Conservation (phyloP, 2,329 filamentous ascomycete species). For the Ophiobolus disseminans region DNA sequence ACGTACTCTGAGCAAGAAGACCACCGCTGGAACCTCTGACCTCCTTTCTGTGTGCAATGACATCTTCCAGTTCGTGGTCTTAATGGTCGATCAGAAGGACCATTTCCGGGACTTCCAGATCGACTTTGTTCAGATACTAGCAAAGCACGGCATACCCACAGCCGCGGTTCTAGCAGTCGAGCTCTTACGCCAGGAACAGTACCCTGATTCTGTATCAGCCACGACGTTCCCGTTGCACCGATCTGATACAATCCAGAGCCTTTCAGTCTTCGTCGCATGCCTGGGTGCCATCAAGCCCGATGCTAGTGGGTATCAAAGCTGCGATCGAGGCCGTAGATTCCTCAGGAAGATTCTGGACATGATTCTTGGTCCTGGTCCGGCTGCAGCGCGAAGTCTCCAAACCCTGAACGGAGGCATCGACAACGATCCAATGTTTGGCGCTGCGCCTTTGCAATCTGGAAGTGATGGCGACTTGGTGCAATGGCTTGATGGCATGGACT, state of each 20-base stretch:
- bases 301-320: constrained; percentile 51
- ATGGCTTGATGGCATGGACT: constrained; percentile 55
- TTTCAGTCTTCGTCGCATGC: constrained; percentile 55
- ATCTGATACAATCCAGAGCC: constrained; percentile 54
- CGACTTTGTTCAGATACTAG: constrained; percentile 50
- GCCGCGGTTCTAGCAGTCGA: constrained; percentile 54
- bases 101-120: constrained; percentile 53
- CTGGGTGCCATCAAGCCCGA: constrained; percentile 49
- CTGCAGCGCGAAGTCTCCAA: constrained; percentile 3
- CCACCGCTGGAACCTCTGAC: constrained; percentile 27
- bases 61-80: constrained; percentile 49
- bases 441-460: constrained; percentile 41
- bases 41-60: constrained; percentile 48
- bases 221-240: constrained; percentile 46
- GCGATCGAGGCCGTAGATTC: constrained; percentile 51
- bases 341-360: constrained; percentile 54
- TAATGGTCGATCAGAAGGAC: constrained; percentile 49
- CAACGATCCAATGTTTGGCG: constrained; percentile 43
- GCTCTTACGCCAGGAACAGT: constrained; percentile 53
- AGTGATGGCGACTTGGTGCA: constrained; percentile 54
- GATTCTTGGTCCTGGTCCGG: constrained; percentile 44
- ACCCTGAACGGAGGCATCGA: constrained; percentile 14
- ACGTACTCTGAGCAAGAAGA: constrained; percentile 60
- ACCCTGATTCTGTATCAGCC: constrained; percentile 24
- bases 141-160: constrained; percentile 50